Base-by-base conservation (phyloP, 352 stramenopile species). In the Phytophthora pistaciae region DNA sequence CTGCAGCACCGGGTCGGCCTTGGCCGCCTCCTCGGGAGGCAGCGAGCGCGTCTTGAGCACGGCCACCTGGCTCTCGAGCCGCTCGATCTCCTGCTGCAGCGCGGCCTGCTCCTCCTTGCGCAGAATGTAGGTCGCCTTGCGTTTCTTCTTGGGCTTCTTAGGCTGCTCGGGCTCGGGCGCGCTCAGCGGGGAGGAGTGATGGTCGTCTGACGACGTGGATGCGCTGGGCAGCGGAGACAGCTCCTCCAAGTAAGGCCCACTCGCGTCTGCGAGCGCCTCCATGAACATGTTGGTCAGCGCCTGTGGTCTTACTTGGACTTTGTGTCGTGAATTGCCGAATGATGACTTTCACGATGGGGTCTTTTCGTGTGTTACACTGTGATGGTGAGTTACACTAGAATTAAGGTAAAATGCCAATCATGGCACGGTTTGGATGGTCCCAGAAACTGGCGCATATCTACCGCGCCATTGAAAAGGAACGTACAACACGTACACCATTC, bases 91-190 rank as follows among this genome's bases (percentile, higher is more conserved):
- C 46, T 67, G 56, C 25, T 76, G 60, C 7, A 85, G 44, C 5
- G 57, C 36, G 10, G 60, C 61, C 44, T 80, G 78, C 23, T 85
- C 75, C 53, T 85, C 75, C 62, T 80, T 80, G n/a, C 73, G 69
- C 25, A 80, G n/a, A 1, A 76, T 54, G 46, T 80, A 76, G 7
- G 73, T 78, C 27, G 73, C 73, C 55, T 80, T 80, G 42, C 73
- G 64, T 40, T 76, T 74, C 53, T 79, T 74, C 55, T 70, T 68
- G 27, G 58, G 38, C 31, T 66, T 60, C 38, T 48, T 13, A 5
- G 54, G 54, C 38, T 54, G 9, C 16, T 50, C 42, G 46, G 31
- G 29, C 53, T 54, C 14, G 7, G 53, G 9, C 13, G 53, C 13
- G 21, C 27, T 25, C 27, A 55, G n/a, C 11, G 20, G 48, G 7